phyloP scores from a whole-genome alignment of 2,329 filamentous ascomycete species.

The Claviceps quebecensis region DNA sequence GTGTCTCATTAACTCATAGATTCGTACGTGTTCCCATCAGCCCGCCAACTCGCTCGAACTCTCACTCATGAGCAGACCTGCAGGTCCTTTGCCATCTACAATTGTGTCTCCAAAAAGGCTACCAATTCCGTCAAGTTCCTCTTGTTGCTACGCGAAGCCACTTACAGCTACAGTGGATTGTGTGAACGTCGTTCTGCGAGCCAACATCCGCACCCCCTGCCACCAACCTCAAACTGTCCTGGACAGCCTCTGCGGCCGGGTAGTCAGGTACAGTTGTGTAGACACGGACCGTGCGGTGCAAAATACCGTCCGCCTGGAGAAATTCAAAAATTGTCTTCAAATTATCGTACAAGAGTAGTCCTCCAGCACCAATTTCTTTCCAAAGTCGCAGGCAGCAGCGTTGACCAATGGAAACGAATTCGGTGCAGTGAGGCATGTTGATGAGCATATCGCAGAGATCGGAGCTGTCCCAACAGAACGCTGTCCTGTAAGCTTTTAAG shows the following conservation, averaged over 20 bases:
- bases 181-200: neutral
- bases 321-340: neutral
- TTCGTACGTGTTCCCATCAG: too few species aligned
- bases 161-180: neutral
- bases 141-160: fast-evolving
- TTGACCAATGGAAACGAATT: neutral
- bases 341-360: neutral
- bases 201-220: neutral
- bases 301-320: neutral
- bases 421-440: neutral
- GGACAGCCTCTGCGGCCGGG: neutral
- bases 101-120: fast-evolving
- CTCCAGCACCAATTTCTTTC: neutral
- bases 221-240: neutral
- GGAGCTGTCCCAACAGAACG: neutral
- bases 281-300: neutral
- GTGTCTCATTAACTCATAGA: too few species aligned
- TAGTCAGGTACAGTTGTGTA: neutral
- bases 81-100: neutral
- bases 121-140: neutral
- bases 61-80: too few species aligned
- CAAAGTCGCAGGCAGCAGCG: neutral
- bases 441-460: neutral
- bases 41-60: too few species aligned
- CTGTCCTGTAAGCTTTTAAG: neutral